These are phyloP conservation scores for Lentinula aciculospora DNA, from an alignment of 768 basidiomycete genomes.

Conservation along the genomic window DNA sequence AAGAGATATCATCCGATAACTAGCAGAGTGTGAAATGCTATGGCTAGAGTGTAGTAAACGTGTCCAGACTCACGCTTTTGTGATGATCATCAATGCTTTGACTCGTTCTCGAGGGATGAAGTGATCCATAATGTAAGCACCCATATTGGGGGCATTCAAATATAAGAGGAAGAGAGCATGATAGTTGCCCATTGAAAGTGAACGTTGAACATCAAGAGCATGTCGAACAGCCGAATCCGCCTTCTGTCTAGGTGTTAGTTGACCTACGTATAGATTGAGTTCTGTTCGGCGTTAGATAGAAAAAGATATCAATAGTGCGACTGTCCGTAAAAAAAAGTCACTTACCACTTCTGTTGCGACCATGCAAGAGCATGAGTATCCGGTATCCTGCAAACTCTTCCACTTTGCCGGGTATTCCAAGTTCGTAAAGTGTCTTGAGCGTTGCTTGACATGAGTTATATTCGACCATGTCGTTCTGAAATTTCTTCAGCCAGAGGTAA, in stretches of 20 bases:
- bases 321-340: conserved; percentile 8
- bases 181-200: conserved; percentile 91
- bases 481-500: conserved; percentile 10
- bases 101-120: conserved; percentile 91
- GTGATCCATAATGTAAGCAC: conserved; percentile 98
- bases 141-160: conserved; percentile 88
- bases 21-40: conserved; percentile 27
- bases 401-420: conserved; percentile 86
- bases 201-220: conserved; percentile 84
- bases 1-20: conserved; percentile 79
- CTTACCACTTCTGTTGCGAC: conserved; percentile 88
- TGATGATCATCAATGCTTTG: conserved; percentile 81
- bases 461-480: conserved; percentile 93
- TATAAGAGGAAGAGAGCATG: conserved; percentile 87
- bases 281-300: conserved; percentile 44
- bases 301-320: not conserved
- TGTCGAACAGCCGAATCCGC: conserved; percentile 74
- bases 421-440: conserved; percentile 84
- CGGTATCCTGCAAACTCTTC: conserved; percentile 98
- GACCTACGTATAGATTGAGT: conserved; percentile 94
- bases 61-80: conserved; percentile 73
- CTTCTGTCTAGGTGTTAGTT: conserved; percentile 93
- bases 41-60: too few species aligned
- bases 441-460: conserved; percentile 97
- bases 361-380: conserved; percentile 92